Evolutionary conservation across 73 alveolate species (phyloP).

Genomic region (Paramecium primaurelia): DNA sequence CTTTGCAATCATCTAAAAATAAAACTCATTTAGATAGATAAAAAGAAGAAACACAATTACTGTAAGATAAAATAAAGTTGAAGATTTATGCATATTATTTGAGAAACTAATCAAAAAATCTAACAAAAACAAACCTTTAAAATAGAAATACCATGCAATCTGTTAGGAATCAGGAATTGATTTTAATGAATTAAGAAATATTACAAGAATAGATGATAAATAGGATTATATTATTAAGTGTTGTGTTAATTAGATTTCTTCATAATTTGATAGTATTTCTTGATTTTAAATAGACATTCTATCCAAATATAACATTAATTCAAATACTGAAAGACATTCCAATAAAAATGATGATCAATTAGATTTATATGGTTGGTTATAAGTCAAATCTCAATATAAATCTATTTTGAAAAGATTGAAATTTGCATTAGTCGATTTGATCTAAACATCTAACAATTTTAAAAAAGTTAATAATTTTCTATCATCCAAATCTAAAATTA

Average conservation of each 20-base stretch:
- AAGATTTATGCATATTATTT: neutral
- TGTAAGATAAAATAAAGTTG: neutral
- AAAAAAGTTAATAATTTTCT: neutral
- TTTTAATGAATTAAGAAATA: neutral
- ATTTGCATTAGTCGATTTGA: neutral
- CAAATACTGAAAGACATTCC: neutral
- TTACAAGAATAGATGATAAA: neutral
- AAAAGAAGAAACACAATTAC: neutral
- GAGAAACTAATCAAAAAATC: neutral
- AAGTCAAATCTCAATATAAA: neutral
- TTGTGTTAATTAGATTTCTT: neutral
- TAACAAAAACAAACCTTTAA: neutral
- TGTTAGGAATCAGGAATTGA: neutral
- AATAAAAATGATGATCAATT: neutral
- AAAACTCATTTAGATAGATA: neutral
- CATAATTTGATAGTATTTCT: neutral
- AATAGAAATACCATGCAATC: neutral
- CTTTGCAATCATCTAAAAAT: neutral
- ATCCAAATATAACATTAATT: neutral
- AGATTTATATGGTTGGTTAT: conserved; percentile 3
- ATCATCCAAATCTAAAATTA: neutral
- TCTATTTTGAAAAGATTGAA: neutral
- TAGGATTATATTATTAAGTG: neutral
- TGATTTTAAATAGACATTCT: neutral
- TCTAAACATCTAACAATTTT: neutral